Conservation (phyloP, 768 basidiomycete genomes). For the Nevesoporus exiguus region DNA sequence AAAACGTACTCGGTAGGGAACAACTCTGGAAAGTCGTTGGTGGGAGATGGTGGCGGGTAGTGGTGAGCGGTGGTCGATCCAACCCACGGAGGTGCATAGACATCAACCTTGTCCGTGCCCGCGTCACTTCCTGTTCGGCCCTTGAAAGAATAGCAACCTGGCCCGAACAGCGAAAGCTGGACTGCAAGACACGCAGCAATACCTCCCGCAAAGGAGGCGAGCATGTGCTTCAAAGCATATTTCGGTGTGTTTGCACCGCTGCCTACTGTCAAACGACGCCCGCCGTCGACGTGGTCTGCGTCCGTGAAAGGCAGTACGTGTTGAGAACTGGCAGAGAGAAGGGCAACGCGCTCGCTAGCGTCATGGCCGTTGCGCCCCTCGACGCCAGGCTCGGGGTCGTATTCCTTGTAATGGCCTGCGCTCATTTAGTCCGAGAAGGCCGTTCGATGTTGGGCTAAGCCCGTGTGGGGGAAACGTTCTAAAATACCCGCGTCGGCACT, state of each 20-base stretch:
- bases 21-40: constrained; percentile 65
- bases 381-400: constrained; percentile 42
- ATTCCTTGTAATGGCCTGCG: constrained; percentile 20
- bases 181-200: constrained; percentile 46
- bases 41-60: constrained; percentile 71
- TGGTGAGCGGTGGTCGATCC: constrained; percentile 68
- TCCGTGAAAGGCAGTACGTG: constrained; percentile 5
- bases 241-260: constrained; percentile 16
- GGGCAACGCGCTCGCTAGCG: constrained; percentile 33
- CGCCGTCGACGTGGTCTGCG: constrained; percentile 7
- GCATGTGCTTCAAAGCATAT: constrained; percentile 33
- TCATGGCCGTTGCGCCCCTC: constrained; percentile 3
- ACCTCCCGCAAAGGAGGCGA: constrained; percentile 53
- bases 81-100: constrained; percentile 60
- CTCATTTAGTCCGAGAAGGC: constrained; percentile 2
- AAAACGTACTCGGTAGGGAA: constrained; percentile 58
- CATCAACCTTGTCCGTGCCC: constrained; percentile 20
- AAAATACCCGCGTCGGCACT: too few species aligned
- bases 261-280: constrained; percentile 2
- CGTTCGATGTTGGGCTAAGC: not conserved
- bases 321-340: constrained; percentile 30
- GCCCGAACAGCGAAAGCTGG: constrained; percentile 42
- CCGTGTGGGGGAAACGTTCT: too few species aligned
- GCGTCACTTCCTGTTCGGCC: not conserved
- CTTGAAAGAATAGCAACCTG: constrained; percentile 30